A percentile compares a stretch with the other conserved stretches of the same genome.
Conservation (phyloP, 2,329 filamentous ascomycete genomes). For the Trichoderma oligosporum region DNA sequence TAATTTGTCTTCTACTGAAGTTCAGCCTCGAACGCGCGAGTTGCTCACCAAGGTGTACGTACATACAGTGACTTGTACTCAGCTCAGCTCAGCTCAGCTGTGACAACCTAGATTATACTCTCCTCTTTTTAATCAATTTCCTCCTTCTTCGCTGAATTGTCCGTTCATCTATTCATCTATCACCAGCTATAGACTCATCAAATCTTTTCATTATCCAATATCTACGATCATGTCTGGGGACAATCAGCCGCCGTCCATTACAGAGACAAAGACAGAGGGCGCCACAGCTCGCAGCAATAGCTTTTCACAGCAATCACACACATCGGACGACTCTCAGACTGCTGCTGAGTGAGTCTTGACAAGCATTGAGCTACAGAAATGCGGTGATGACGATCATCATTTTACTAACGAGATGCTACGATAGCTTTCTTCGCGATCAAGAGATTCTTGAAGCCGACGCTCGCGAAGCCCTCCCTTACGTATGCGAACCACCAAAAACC, state of each 20-base stretch:
- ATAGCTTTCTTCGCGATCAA: slow-evolving; percentile 81
- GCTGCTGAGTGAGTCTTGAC: slow-evolving; percentile 59
- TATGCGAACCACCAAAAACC: slow-evolving; percentile 38
- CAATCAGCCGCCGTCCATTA: slow-evolving; percentile 22
- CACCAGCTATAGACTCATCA: neutral
- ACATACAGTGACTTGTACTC: too few relatives aligned
- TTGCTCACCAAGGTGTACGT: too few relatives aligned
- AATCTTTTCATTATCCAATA: neutral
- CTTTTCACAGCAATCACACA: slow-evolving; percentile 53
- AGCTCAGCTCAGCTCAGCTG: too few relatives aligned
- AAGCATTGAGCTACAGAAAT: neutral
- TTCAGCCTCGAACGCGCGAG: too few relatives aligned
- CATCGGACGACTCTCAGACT: slow-evolving; percentile 65
- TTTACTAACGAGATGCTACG: too few relatives aligned
- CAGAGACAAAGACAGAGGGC: slow-evolving; percentile 23
- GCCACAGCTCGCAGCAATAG: slow-evolving; percentile 49
- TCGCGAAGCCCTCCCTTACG: slow-evolving; percentile 89
- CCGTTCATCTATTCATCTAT: neutral
- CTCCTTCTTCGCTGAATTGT: too few relatives aligned
- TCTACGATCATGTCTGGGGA: slow-evolving; percentile 36
- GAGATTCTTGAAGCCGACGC: slow-evolving; percentile 91
- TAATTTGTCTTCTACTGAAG: slow-evolving; percentile 1
- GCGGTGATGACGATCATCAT: neutral
- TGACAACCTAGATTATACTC: too few relatives aligned
- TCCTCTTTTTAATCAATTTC: too few relatives aligned